These are phyloP conservation scores for Puccinia hordei DNA, from an alignment of 1,284 basidiomycete species.

Conservation along the genomic window DNA sequence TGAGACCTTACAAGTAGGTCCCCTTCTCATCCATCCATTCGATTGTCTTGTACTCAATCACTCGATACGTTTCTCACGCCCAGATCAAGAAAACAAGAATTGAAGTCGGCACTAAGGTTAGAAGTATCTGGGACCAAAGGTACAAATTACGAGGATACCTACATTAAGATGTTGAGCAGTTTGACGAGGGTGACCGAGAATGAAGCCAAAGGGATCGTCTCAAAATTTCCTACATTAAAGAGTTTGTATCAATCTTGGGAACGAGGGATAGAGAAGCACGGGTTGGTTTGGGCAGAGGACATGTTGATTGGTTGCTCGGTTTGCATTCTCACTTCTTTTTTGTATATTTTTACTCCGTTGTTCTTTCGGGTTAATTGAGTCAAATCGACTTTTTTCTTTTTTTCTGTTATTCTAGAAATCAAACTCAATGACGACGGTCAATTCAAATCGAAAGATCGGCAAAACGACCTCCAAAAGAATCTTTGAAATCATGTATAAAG, in stretches of 20 bases:
- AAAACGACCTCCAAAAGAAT: conserved; percentile 41
- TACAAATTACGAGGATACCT: conserved; percentile 32
- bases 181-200: conserved; percentile 28
- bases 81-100: conserved; percentile 35
- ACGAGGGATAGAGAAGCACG: background rate
- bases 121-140: conserved; percentile 23
- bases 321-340: background rate
- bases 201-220: conserved; percentile 39
- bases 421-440: background rate
- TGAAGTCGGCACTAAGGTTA: conserved; percentile 35
- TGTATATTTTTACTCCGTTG: background rate
- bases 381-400: background rate
- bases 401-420: conserved; percentile 19
- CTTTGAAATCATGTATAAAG: conserved; percentile 33
- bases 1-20: conserved; percentile 42
- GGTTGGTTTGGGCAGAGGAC: conserved; percentile 9
- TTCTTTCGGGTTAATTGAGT: background rate
- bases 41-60: too few species aligned
- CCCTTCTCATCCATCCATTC: background rate
- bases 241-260: conserved; percentile 30
- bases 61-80: too few species aligned
- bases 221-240: conserved; percentile 34
- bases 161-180: conserved; percentile 42
- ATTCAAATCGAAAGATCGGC: conserved; percentile 21
- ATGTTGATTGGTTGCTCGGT: conserved; percentile 45